Base-by-base conservation (phyloP, 768 basidiomycete genomes). In the Chiua virens region DNA sequence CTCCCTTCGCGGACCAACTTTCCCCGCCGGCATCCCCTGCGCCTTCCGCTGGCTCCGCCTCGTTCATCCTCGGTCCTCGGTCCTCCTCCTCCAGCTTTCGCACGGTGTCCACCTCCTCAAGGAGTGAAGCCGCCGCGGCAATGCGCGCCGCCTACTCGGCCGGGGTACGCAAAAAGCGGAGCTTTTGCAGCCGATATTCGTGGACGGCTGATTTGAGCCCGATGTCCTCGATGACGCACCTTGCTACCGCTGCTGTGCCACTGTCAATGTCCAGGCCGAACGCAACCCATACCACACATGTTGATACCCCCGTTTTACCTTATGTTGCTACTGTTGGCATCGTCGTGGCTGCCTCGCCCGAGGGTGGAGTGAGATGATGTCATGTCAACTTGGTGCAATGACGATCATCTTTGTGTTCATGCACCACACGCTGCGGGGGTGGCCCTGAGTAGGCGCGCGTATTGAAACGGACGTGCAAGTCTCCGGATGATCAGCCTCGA, bases 141-240 rank as follows among this genome's bases (percentile, higher is more conserved):
- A 66, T 70, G 61, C 66, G 68, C 1, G 70, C 70, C 3, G 68
- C 68, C 3, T 70, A 70, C 53, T 43, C 60, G 27, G 68, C 59
- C 0, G 61, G 68, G 28, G 56, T 66, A 11, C 68, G 68, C 57
- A 71, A 70, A 42, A 70, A 70, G 50, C 62, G 56, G 40, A 71
- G 70, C 45, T 69, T 69, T 40, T 56, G 60, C 25, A 61, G 41
- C 32, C 62, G 68, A 32, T 47, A 57, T 14, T 70, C 68, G 27
- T 70, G 68, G 66, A 64, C 57, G 39, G 53, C 55, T 5, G 58
- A 70, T n/a, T 35, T 42, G 38, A 62, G 58, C 21, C 59, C 68
- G 4, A 42, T 50, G 36, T 57, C 64, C n/a, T 65, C 64, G 8
- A 48, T 54, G 47, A 49, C 55, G 44, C 59, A 59, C 48, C 50